A percentile compares a stretch with the other conserved stretches of the same genome.
phyloP scores from a whole-genome alignment of 78 protist species.

The Speleostelium caveatum region DNA sequence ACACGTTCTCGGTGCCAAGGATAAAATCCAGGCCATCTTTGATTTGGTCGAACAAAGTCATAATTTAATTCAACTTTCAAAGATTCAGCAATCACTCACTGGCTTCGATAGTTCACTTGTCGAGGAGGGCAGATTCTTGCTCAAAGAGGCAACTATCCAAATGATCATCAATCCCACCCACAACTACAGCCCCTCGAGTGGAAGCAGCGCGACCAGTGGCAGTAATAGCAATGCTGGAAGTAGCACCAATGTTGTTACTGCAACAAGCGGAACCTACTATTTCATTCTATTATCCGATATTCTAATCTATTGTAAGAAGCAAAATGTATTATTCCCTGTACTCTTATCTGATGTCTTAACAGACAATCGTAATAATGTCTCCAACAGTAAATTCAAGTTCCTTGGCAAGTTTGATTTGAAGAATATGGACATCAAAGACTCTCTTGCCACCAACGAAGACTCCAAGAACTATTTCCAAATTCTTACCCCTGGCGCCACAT shows the following conservation, averaged over 20 bases:
- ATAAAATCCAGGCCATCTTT: constrained; percentile 31
- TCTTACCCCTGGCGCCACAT: constrained; percentile 7
- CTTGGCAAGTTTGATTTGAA: constrained; percentile 50
- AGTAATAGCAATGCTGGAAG: background rate
- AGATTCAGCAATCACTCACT: constrained; percentile 57
- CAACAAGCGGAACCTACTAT: too few relatives aligned
- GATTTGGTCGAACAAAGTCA: constrained; percentile 63
- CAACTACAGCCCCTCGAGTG: too few relatives aligned
- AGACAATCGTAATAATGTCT: constrained; percentile 1
- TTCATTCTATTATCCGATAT: constrained; percentile 43
- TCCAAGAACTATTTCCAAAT: constrained; percentile 1
- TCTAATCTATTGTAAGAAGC: constrained; percentile 60
- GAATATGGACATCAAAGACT: constrained; percentile 59
- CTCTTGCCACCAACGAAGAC: background rate
- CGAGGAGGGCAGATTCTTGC: constrained; percentile 51
- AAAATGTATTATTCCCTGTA: constrained; percentile 44
- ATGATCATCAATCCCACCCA: background rate
- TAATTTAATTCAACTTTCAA: constrained; percentile 41
- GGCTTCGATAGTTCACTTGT: constrained; percentile 39
- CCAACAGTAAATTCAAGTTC: constrained; percentile 20
- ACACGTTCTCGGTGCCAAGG: constrained; percentile 18
- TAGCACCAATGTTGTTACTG: too few relatives aligned
- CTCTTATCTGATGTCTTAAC: background rate
- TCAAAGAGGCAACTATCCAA: constrained; percentile 28
- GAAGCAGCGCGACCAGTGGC: background rate